Base-by-base conservation (phyloP, 164 flowering plant genomes). In the Liquidambar formosana region DNA sequence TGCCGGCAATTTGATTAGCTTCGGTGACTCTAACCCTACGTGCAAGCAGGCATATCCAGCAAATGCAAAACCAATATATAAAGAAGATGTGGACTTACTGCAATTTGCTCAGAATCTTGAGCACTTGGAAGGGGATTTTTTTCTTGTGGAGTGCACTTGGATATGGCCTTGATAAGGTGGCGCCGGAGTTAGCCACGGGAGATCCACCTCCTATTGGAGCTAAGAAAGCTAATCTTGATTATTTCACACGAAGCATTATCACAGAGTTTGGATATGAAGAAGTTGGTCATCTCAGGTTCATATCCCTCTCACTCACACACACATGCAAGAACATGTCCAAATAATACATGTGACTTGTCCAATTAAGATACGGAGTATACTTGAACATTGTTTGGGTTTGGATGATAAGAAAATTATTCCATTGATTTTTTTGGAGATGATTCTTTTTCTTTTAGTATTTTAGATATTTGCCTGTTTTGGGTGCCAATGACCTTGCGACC, bases 271-370 rank as follows among this genome's bases (percentile, higher is more conserved):
- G 66, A 25, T 72, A 27, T 53, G 74, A 84, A 61, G 88, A 86
- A 79, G 75, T 86, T 41, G 88, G 84, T 26, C 90, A 84, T 68
- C 63, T 86, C 53, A 86, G 87, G 89, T 85, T 13, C 47, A n/a
- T 38, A 0, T 61, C 48, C 0, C 6, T 33, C 41, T n/a, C n/a
- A n/a, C n/a, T n/a, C n/a, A n/a, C n/a, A n/a, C n/a, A n/a, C n/a
- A n/a, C n/a, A n/a, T n/a, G n/a, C n/a, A n/a, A n/a, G n/a, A n/a
- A n/a, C n/a, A n/a, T n/a, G n/a, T n/a, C n/a, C n/a, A n/a, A n/a
- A n/a, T n/a, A n/a, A n/a, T n/a, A n/a, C n/a, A n/a, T n/a, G n/a
- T n/a, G n/a, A n/a, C n/a, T n/a, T n/a, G n/a, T n/a, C n/a, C n/a
- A n/a, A n/a, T n/a, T n/a, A n/a, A n/a, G n/a, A n/a, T n/a, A n/a